These are phyloP conservation scores for Xylaria sp. DNA, from an alignment of 2,329 filamentous ascomycete genomes.

Conservation along the genomic window DNA sequence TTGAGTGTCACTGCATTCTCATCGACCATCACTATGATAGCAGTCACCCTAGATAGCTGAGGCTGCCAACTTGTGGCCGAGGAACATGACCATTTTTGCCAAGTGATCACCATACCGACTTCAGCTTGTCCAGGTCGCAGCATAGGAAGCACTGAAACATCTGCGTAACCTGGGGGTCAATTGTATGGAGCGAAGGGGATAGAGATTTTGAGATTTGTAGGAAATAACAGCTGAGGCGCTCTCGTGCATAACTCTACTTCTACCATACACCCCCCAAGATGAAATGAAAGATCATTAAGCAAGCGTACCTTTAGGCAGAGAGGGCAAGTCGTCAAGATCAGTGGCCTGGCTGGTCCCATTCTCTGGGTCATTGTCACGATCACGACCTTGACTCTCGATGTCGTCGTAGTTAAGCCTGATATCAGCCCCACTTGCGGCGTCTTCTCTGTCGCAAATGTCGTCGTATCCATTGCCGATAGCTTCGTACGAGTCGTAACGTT, in stretches of 20 bases:
- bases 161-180: conserved; percentile 32
- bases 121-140: conserved; percentile 62
- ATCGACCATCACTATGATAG: conserved; percentile 67
- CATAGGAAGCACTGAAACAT: conserved; percentile 60
- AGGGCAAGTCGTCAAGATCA: conserved; percentile 69
- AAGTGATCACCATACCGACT: conserved; percentile 73
- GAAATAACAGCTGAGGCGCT: not conserved
- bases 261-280: not conserved
- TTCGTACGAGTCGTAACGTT: conserved; percentile 56
- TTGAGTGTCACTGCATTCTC: conserved; percentile 64
- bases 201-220: not conserved
- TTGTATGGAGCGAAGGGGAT: not conserved
- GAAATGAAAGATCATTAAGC: conserved; percentile 5
- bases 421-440: conserved; percentile 45
- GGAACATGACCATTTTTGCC: conserved; percentile 72
- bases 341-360: conserved; percentile 59
- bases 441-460: conserved; percentile 53
- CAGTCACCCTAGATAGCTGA: conserved; percentile 71
- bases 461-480: conserved; percentile 43
- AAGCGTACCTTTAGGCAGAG: conserved; percentile 65
- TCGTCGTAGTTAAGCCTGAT: conserved; percentile 58
- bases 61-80: conserved; percentile 74
- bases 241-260: not conserved
- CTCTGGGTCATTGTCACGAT: conserved; percentile 37
- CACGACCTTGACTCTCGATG: conserved; percentile 50